Evolutionary conservation across 1,284 basidiomycete genomes (phyloP).

Genomic region (Ganoderma resinaceum): DNA sequence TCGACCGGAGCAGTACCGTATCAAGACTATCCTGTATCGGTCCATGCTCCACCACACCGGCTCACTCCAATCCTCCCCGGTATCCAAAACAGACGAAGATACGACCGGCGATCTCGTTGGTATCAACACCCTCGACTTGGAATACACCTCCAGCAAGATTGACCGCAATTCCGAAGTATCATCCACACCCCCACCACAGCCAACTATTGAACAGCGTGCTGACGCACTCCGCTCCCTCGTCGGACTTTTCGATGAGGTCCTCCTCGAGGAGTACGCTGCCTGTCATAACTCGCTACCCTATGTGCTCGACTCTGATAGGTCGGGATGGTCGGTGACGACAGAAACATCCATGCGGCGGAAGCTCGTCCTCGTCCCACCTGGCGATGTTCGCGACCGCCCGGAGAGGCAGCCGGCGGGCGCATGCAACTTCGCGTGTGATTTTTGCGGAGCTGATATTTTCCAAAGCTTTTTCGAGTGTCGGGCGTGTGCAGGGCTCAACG

Average conservation of each 20-base stretch:
- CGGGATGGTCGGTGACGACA: constrained; percentile 16
- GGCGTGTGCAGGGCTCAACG: constrained; percentile 43
- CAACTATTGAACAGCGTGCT: neutral
- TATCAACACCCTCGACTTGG: neutral
- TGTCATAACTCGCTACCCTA: constrained; percentile 43
- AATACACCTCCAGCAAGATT: neutral
- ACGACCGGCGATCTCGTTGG: neutral
- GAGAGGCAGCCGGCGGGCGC: constrained; percentile 8
- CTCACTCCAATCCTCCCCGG: constrained; percentile 34
- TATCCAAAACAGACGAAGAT: neutral
- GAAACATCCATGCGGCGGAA: neutral
- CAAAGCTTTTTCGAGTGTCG: constrained; percentile 78
- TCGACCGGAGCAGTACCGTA: constrained; percentile 74
- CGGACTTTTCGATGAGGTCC: constrained; percentile 61
- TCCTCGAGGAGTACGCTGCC: constrained; percentile 60
- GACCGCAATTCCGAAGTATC: neutral
- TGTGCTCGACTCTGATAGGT: constrained; percentile 18
- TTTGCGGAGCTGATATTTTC: constrained; percentile 79
- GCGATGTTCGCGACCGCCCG: neutral
- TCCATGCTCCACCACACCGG: constrained; percentile 51
- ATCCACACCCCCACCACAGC: neutral
- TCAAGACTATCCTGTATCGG: constrained; percentile 68
- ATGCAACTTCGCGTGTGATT: constrained; percentile 65
- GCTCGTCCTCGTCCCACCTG: constrained; percentile 10
- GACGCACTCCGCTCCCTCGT: neutral